Conservation (phyloP, 2,329 filamentous ascomycete species). For the Emmonsiellopsis sp. region DNA sequence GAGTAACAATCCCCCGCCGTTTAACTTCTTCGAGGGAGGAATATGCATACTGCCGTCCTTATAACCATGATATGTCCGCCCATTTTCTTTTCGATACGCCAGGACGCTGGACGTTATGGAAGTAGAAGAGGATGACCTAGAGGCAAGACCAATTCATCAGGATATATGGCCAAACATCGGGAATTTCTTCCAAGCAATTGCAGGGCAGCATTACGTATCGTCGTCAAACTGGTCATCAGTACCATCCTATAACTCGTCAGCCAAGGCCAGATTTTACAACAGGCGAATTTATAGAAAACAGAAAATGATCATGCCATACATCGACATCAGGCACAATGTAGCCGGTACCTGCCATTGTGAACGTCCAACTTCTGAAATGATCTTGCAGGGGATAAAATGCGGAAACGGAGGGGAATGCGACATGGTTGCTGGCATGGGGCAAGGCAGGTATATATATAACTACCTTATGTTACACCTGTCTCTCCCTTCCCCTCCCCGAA, state of each 20-base stretch:
- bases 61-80: background rate
- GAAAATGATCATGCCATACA: no score
- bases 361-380: no score
- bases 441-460: no score
- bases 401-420: no score
- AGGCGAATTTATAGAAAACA: background rate
- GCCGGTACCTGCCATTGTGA: no score
- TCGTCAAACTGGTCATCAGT: background rate
- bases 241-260: background rate
- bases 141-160: background rate
- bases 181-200: no score
- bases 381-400: background rate
- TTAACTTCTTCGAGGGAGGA: no score
- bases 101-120: background rate
- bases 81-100: conserved; percentile 1
- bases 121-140: background rate
- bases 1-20: no score
- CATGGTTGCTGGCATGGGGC: no score
- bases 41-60: conserved; percentile 1
- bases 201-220: background rate
- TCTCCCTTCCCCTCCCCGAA: no score
- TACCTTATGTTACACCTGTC: no score
- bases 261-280: background rate
- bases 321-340: background rate
- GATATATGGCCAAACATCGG: no score